phyloP scores from a whole-genome alignment of 108 stramenopile genomes.

The Skeletonema tropicum region DNA sequence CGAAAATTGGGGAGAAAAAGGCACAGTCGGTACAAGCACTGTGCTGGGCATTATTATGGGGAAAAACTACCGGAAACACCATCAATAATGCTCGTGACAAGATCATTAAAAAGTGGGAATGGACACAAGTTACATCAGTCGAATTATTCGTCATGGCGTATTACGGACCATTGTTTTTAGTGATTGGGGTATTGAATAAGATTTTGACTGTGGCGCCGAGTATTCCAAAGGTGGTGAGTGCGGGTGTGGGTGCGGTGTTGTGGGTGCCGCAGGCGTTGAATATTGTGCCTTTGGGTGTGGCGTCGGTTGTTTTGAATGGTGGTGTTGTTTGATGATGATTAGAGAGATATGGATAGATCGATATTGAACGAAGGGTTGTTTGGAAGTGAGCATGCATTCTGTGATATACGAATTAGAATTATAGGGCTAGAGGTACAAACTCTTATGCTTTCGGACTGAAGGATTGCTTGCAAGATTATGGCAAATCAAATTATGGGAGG shows the following conservation, averaged over 20 bases:
- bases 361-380: too few relatives aligned
- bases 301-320: conserved; percentile 11
- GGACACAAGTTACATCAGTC: background rate
- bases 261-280: conserved; percentile 23
- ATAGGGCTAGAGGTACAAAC: too few relatives aligned
- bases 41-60: conserved; percentile 32
- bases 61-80: conserved; percentile 33
- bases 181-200: conserved; percentile 19
- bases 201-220: conserved; percentile 11
- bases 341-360: too few relatives aligned
- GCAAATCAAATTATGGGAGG: too few relatives aligned
- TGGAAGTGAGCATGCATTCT: too few relatives aligned
- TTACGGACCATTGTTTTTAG: conserved; percentile 28
- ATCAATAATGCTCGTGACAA: conserved; percentile 21
- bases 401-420: too few relatives aligned
- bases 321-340: background rate
- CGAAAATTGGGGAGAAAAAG: background rate
- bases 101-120: background rate
- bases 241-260: conserved; percentile 9
- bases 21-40: conserved; percentile 17
- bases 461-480: too few relatives aligned
- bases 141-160: conserved; percentile 20
- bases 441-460: too few relatives aligned
- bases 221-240: conserved; percentile 13
- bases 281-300: conserved; percentile 14